Evolutionary conservation across 805 yeast genomes (phyloP).

Genomic region (Spathaspora sp.): DNA sequence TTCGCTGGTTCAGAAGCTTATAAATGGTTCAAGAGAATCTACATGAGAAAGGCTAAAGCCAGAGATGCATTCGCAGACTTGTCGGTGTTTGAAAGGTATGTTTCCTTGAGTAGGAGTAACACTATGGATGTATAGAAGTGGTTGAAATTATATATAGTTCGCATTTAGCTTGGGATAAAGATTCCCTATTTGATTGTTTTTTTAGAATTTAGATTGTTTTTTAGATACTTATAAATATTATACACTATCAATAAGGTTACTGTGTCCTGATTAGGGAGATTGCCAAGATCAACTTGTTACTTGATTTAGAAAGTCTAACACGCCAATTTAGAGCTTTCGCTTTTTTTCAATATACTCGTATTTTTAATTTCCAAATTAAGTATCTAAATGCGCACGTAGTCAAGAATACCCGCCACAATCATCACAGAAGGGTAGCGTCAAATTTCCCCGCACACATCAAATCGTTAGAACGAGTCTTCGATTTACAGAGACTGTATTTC

Average conservation of each 20-base stretch:
- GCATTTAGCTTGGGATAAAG: background rate
- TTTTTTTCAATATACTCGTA: too few relatives aligned
- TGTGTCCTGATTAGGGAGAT: too few relatives aligned
- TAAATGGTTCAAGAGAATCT: constrained; percentile 62
- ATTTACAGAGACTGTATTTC: too few relatives aligned
- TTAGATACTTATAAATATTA: background rate
- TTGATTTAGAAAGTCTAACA: too few relatives aligned
- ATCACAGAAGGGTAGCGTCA: background rate
- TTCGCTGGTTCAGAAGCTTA: constrained; percentile 61
- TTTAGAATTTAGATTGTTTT: background rate
- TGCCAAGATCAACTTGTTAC: too few relatives aligned
- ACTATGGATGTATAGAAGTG: constrained; percentile 24
- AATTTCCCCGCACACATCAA: background rate
- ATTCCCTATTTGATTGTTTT: background rate
- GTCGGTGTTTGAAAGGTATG: constrained; percentile 48
- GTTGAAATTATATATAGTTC: background rate
- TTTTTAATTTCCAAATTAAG: background rate
- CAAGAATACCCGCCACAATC: background rate
- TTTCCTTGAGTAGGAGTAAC: constrained; percentile 53
- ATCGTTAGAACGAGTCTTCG: too few relatives aligned
- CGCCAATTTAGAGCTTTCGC: too few relatives aligned
- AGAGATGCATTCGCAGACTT: constrained; percentile 1
- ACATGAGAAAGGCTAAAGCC: constrained; percentile 33
- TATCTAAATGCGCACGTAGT: background rate
- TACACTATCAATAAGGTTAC: background rate